Percentiles rank a stretch among this genome's conserved stretches.
Evolutionary conservation across 2,329 filamentous ascomycete genomes (phyloP).

Genomic region (Paecilomyces dactylethromorphus): DNA sequence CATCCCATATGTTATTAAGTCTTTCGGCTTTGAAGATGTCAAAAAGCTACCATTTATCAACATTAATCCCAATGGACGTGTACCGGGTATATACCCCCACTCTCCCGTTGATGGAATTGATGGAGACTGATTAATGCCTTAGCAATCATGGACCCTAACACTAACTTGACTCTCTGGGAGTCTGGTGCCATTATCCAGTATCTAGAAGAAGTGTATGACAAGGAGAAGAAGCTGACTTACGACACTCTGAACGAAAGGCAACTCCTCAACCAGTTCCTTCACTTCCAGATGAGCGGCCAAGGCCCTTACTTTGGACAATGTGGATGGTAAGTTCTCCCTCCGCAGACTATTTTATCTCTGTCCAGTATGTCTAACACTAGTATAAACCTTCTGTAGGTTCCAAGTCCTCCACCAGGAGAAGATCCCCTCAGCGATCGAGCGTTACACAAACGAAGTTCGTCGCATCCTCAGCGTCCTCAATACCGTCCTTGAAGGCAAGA

Average conservation of each 20-base stretch:
- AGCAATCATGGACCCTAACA: slow-evolving; percentile 41
- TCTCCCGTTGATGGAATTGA: too few species aligned
- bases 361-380: too few species aligned
- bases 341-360: too few species aligned
- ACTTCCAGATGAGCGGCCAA: slow-evolving; percentile 34
- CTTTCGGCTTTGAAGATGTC: too few species aligned
- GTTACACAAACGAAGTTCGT: slow-evolving; percentile 43
- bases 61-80: too few species aligned
- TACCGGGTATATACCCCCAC: too few species aligned
- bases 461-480: slow-evolving; percentile 44
- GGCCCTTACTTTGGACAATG: slow-evolving; percentile 37
- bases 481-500: slow-evolving; percentile 23
- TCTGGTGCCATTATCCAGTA: slow-evolving; percentile 70
- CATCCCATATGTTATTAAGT: too few species aligned
- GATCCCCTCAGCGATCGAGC: slow-evolving; percentile 37
- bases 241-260: slow-evolving; percentile 15
- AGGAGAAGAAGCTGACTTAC: slow-evolving; percentile 32
- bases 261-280: slow-evolving; percentile 29
- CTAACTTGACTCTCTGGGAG: slow-evolving; percentile 34
- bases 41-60: too few species aligned
- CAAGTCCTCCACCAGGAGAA: slow-evolving; percentile 32
- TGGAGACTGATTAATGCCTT: too few species aligned
- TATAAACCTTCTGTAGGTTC: too few species aligned
- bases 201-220: slow-evolving; percentile 39
- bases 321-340: slow-evolving; percentile 20